phyloP scores from a whole-genome alignment of 805 yeast genomes.

The Saccharomycopsis selenospora region DNA sequence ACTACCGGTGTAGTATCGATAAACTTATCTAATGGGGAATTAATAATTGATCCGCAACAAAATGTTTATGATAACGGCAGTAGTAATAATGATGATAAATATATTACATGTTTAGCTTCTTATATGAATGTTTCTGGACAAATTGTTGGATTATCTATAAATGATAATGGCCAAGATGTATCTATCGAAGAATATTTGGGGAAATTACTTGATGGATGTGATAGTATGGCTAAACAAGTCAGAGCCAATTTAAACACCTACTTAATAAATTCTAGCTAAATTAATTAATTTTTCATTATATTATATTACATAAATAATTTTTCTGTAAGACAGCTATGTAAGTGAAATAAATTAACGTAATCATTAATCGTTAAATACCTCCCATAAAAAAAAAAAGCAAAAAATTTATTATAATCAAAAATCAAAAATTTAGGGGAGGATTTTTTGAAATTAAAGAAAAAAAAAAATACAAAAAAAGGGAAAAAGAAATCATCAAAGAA shows the following conservation, averaged over 20 bases:
- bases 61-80: no score
- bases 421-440: no score
- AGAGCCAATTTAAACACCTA: slow-evolving; percentile 13
- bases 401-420: no score
- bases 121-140: slow-evolving; percentile 50
- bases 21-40: not conserved
- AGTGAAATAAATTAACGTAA: no score
- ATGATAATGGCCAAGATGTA: slow-evolving; percentile 26
- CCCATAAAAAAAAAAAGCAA: no score
- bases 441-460: not conserved
- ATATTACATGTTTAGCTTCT: slow-evolving; percentile 31
- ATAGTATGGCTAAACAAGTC: slow-evolving; percentile 15
- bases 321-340: no score
- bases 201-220: slow-evolving; percentile 13
- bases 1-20: slow-evolving; percentile 49
- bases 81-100: slow-evolving; percentile 25
- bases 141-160: slow-evolving; percentile 55
- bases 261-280: no score
- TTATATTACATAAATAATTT: no score
- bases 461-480: not conserved
- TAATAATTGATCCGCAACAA: not conserved
- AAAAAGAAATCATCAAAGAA: slow-evolving; percentile 2
- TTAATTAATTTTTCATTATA: no score
- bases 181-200: slow-evolving; percentile 23
- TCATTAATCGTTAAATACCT: no score